Evolutionary conservation across 78 protist species (phyloP).

Genomic region (Acrasis kona): DNA sequence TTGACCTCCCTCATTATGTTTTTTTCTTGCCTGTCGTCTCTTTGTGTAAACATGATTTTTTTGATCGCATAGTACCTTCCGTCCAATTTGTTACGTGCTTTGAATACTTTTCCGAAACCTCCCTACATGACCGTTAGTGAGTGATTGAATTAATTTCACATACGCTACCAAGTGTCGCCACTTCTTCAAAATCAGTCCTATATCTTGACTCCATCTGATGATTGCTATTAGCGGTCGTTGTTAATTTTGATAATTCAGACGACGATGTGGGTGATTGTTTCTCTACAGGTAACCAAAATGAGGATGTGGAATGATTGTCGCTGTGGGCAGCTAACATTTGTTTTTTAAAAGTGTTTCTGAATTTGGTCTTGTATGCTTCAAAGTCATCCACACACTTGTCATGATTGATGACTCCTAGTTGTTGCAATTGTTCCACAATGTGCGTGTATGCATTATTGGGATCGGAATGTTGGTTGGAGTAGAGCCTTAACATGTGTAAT

Average conservation of each 20-base stretch:
- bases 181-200: constrained; percentile 15
- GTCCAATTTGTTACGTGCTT: constrained; percentile 1
- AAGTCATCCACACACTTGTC: background rate
- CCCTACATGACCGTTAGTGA: too few species aligned
- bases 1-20: constrained; percentile 3
- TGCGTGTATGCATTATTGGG: background rate
- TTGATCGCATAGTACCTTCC: constrained; percentile 8
- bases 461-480: background rate
- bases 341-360: background rate
- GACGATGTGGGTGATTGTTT: background rate
- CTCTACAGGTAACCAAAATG: background rate
- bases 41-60: background rate
- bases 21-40: background rate
- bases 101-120: constrained; percentile 21
- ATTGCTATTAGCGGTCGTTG: background rate
- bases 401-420: background rate
- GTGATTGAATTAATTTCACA: too few species aligned
- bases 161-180: background rate
- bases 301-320: background rate
- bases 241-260: background rate
- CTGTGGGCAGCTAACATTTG: background rate
- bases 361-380: background rate
- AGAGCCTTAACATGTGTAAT: background rate
- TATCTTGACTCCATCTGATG: background rate
- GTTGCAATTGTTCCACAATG: background rate